A percentile compares a stretch with the other conserved stretches of the same genome.
Conservation (phyloP, 495 filamentous ascomycete species). For the Geopyxis carbonaria region DNA sequence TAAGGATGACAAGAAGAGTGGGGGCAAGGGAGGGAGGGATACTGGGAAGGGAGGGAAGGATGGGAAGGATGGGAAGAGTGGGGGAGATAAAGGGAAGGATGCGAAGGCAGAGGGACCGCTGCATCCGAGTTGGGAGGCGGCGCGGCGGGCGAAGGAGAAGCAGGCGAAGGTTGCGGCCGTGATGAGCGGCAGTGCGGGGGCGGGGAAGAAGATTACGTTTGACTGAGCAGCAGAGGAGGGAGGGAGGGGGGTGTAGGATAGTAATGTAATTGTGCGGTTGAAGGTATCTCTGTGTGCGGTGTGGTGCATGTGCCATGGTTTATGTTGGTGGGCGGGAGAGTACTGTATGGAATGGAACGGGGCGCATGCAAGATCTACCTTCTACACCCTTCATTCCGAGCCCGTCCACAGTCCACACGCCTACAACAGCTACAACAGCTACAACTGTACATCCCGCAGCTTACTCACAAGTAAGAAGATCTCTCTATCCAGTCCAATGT, state of each 20-base stretch:
- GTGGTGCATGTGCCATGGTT: too few species aligned
- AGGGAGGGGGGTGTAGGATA: not conserved
- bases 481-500: too few species aligned
- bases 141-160: conserved; percentile 64
- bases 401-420: too few species aligned
- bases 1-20: conserved; percentile 28
- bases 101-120: conserved; percentile 34
- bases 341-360: too few species aligned
- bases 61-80: conserved; percentile 23
- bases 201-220: conserved; percentile 79
- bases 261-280: too few species aligned
- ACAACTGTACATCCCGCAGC: too few species aligned
- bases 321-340: too few species aligned
- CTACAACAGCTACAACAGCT: too few species aligned
- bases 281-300: too few species aligned
- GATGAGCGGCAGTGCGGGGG: conserved; percentile 10
- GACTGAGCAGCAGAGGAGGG: conserved; percentile 39
- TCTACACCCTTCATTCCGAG: too few species aligned
- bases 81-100: conserved; percentile 25
- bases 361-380: too few species aligned
- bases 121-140: conserved; percentile 91
- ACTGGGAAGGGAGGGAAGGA: conserved; percentile 26
- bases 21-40: conserved; percentile 38
- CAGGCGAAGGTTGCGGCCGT: conserved; percentile 42
- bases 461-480: too few species aligned